Evolutionary conservation across 441 rosid species (phyloP).

Genomic region (Daphne laureola): DNA sequence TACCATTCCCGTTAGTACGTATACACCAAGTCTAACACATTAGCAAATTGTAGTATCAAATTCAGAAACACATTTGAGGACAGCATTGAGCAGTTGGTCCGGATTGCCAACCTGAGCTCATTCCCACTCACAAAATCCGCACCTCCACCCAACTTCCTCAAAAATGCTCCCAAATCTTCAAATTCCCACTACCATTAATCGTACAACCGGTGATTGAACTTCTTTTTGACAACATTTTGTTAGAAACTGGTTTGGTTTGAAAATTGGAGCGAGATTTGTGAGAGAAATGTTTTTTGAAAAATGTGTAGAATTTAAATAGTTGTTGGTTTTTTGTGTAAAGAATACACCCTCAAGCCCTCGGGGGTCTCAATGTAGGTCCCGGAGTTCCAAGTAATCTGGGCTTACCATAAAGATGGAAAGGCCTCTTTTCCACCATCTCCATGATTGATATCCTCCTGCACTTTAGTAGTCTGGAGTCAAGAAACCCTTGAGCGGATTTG

Average conservation of each 20-base stretch:
- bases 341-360: conserved; percentile 61
- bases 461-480: conserved; percentile 72
- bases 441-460: conserved; percentile 70
- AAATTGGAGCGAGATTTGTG: no score
- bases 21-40: conserved; percentile 34
- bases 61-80: no score
- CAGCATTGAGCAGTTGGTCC: conserved; percentile 42
- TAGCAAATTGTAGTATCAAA: no score
- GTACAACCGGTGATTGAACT: conserved; percentile 79
- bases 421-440: conserved; percentile 71
- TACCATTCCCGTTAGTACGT: conserved; percentile 92
- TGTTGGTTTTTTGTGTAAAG: no score
- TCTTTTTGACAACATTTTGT: no score
- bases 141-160: conserved; percentile 84
- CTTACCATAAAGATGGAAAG: conserved; percentile 84
- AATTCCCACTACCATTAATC: conserved; percentile 84
- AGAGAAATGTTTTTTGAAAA: no score
- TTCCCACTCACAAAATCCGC: conserved; percentile 94
- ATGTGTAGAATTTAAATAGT: no score
- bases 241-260: no score
- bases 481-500: conserved; percentile 77
- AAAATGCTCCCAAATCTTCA: conserved; percentile 86
- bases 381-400: conserved; percentile 75
- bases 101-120: conserved; percentile 88
- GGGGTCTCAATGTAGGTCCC: conserved; percentile 76